Conservation (phyloP, 768 basidiomycete genomes). For the Boletus rubropictus region DNA sequence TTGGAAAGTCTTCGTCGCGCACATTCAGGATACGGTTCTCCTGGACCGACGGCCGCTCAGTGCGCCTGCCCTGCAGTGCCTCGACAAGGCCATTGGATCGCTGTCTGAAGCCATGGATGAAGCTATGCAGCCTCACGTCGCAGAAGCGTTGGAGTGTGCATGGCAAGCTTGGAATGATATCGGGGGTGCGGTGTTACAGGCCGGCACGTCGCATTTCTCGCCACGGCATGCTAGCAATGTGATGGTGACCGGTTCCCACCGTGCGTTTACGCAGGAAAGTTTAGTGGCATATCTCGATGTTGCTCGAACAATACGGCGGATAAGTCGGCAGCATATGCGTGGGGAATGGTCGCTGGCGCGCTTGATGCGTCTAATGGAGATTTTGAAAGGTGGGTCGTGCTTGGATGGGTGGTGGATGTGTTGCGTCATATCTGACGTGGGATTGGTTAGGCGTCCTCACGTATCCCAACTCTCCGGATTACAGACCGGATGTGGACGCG, state of each 20-base stretch:
- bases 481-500: conserved; percentile 79
- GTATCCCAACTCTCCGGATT: conserved; percentile 79
- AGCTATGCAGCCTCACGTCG: conserved; percentile 33
- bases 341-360: conserved; percentile 63
- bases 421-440: not conserved
- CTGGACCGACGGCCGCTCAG: conserved; percentile 65
- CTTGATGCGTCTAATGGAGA: conserved; percentile 62
- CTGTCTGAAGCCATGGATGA: conserved; percentile 33
- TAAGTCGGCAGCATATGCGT: conserved; percentile 41
- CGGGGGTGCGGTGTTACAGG: conserved; percentile 46
- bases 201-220: conserved; percentile 12
- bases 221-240: conserved; percentile 4
- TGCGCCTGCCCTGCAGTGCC: conserved; percentile 76
- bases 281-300: conserved; percentile 76
- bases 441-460: conserved; percentile 57
- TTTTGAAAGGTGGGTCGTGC: conserved; percentile 58
- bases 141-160: conserved; percentile 50
- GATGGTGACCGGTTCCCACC: not conserved
- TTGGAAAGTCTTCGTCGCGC: conserved; percentile 69
- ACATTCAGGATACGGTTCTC: conserved; percentile 66
- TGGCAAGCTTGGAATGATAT: conserved; percentile 70
- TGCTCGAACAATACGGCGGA: conserved; percentile 52
- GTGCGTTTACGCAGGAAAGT: conserved; percentile 59
- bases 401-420: not conserved
- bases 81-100: conserved; percentile 74